A percentile compares a stretch with the other conserved stretches of the same genome.
Conservation (phyloP, 306 rosid species). For the Ziziphus jujuba region DNA sequence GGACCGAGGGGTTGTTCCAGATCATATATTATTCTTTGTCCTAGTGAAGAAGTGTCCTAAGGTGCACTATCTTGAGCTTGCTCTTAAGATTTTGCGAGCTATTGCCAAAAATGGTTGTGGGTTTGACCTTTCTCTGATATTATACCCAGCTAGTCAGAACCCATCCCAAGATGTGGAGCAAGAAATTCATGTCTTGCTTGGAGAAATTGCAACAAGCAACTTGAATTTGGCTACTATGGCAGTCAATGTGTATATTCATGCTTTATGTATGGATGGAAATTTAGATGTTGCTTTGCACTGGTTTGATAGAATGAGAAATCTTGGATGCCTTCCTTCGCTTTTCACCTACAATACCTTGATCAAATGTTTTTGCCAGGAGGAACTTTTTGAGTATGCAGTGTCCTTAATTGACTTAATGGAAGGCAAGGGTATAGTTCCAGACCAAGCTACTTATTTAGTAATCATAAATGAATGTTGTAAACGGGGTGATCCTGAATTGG, state of each 20-base stretch:
- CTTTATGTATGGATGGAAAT: slow-evolving; percentile 36
- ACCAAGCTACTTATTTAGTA: slow-evolving; percentile 37
- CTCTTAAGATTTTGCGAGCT: slow-evolving; percentile 30
- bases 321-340: slow-evolving; percentile 37
- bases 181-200: slow-evolving; percentile 37
- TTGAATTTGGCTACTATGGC: slow-evolving; percentile 36
- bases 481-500: slow-evolving; percentile 28
- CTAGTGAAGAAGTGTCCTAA: slow-evolving; percentile 30
- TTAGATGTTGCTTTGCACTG: slow-evolving; percentile 25
- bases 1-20: slow-evolving; percentile 40
- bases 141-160: slow-evolving; percentile 10
- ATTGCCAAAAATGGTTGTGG: slow-evolving; percentile 46
- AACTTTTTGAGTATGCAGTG: slow-evolving; percentile 33
- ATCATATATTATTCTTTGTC: slow-evolving; percentile 42
- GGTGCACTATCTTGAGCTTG: slow-evolving; percentile 36
- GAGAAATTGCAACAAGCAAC: slow-evolving; percentile 28
- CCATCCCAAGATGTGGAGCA: slow-evolving; percentile 16
- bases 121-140: slow-evolving; percentile 26
- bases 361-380: slow-evolving; percentile 36
- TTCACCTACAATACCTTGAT: slow-evolving; percentile 45
- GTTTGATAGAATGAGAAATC: slow-evolving; percentile 30
- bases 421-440: slow-evolving; percentile 30
- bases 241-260: slow-evolving; percentile 28
- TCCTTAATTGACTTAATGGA: slow-evolving; percentile 35
- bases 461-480: slow-evolving; percentile 38